Percentiles rank a stretch among this genome's conserved stretches.
These are phyloP conservation scores for Amoeboaphelidium occidentale DNA, from an alignment of 371 early-diverging fungal genomes.

Conservation along the genomic window DNA sequence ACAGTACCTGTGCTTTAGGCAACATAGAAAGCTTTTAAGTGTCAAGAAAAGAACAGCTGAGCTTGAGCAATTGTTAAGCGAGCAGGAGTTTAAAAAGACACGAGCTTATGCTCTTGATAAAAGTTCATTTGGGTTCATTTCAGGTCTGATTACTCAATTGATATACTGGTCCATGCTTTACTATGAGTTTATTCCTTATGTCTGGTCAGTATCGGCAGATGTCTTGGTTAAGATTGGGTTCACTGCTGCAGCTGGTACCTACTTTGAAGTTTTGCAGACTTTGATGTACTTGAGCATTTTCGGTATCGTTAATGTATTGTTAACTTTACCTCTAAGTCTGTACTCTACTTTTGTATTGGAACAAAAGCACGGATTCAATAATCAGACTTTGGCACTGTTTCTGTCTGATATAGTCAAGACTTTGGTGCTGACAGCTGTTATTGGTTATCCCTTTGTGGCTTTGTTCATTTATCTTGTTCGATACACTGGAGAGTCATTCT, in stretches of 20 bases:
- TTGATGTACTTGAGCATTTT: conserved; percentile 42
- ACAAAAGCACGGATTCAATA: conserved; percentile 88
- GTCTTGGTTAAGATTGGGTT: conserved; percentile 26
- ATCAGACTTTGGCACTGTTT: conserved; percentile 59
- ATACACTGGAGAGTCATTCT: conserved; percentile 59
- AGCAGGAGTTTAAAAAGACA: conserved; percentile 52
- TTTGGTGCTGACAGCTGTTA: conserved; percentile 26
- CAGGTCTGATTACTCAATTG: conserved; percentile 25
- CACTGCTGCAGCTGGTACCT: conserved; percentile 8
- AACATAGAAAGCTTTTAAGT: no score
- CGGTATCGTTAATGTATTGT: conserved; percentile 28
- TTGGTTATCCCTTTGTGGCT: conserved; percentile 56
- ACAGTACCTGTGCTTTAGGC: no score
- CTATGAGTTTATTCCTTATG: conserved; percentile 38
- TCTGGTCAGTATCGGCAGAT: conserved; percentile 41
- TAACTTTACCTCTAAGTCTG: conserved; percentile 52
- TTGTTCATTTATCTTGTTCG: conserved; percentile 57
- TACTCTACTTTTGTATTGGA: conserved; percentile 89
- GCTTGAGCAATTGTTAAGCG: no score
- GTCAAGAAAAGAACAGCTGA: no score
- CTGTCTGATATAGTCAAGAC: conserved; percentile 56
- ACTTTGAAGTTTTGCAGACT: conserved; percentile 50
- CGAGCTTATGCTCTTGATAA: conserved; percentile 69
- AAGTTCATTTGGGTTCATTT: conserved; percentile 45
- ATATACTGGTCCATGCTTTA: conserved; percentile 33